Conservation (phyloP, 441 rosid species). For the Sinapis alba region DNA sequence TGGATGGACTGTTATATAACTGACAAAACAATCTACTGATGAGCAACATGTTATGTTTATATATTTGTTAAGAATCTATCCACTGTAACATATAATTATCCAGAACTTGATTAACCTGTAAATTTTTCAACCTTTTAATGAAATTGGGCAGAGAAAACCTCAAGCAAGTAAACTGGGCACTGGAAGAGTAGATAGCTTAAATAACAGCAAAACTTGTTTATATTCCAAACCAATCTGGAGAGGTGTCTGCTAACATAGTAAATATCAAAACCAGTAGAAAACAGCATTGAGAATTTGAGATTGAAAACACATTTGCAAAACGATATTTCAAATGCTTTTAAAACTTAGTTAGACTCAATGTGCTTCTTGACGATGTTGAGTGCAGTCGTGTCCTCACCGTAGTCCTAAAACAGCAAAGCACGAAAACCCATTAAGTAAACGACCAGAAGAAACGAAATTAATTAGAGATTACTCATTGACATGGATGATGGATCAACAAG, state of each 20-base stretch:
- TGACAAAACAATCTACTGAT: not conserved
- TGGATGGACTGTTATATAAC: not conserved
- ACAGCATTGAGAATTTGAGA: not conserved
- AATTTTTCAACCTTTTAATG: not conserved
- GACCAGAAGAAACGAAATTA: not conserved
- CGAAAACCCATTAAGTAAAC: not conserved
- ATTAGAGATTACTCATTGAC: not conserved
- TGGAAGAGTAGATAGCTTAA: constrained; percentile 22
- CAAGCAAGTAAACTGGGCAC: not conserved
- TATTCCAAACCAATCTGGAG: not conserved
- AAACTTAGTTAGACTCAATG: constrained; percentile 36
- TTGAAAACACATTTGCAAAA: not conserved
- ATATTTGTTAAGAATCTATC: not conserved
- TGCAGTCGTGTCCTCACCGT: constrained; percentile 46
- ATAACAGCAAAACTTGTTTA: constrained; percentile 31
- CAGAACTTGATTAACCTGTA: not conserved
- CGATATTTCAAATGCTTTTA: constrained; percentile 7
- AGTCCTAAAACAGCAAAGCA: constrained; percentile 33
- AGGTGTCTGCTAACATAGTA: not conserved
- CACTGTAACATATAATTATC: not conserved
- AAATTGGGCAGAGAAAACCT: not conserved
- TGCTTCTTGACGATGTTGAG: constrained; percentile 41
- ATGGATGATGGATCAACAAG: not conserved
- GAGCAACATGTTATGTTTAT: not conserved
- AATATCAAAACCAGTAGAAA: not conserved